Percentiles rank a stretch among this genome's conserved stretches.
Evolutionary conservation across 1,284 basidiomycete species (phyloP).

Genomic region (Cryptococcus jaspeensis): DNA sequence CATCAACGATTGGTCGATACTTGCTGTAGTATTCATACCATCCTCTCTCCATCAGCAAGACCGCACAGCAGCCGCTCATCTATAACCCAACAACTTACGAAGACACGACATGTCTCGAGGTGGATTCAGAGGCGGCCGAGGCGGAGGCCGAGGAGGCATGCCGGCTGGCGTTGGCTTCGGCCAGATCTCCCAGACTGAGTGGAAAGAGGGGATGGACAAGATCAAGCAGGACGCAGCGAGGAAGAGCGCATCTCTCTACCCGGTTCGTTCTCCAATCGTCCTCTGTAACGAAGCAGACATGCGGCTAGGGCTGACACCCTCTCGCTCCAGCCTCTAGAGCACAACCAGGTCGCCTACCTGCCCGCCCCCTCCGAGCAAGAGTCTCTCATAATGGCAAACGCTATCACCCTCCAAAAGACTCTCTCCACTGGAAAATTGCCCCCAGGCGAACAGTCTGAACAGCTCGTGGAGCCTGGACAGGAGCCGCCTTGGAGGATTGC

Average conservation of each 20-base stretch:
- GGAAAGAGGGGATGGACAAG: slow-evolving; percentile 15
- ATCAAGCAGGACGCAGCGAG: slow-evolving; percentile 8
- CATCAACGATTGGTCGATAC: no score
- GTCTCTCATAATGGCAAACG: slow-evolving; percentile 21
- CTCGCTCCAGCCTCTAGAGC: slow-evolving; percentile 28
- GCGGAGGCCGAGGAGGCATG: slow-evolving; percentile 18
- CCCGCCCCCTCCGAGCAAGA: slow-evolving; percentile 28
- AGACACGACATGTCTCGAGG: slow-evolving; percentile 21
- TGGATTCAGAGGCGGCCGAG: slow-evolving; percentile 27
- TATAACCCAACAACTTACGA: no score
- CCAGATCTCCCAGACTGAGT: slow-evolving; percentile 15
- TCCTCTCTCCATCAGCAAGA: no score
- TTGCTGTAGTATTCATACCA: no score
- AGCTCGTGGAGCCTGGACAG: background rate
- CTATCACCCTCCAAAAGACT: slow-evolving; percentile 22
- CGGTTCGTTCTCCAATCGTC: slow-evolving; percentile 28
- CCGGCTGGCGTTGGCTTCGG: slow-evolving; percentile 15
- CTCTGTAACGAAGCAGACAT: no score
- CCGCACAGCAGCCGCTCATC: no score
- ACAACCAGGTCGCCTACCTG: slow-evolving; percentile 23
- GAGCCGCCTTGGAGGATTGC: slow-evolving; percentile 40
- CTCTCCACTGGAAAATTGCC: slow-evolving; percentile 19
- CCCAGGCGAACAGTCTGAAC: background rate
- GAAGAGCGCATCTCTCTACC: slow-evolving; percentile 42
- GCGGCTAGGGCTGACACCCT: background rate